Conservation (phyloP, 1,284 basidiomycete genomes). For the Leccinum griseonigrum region DNA sequence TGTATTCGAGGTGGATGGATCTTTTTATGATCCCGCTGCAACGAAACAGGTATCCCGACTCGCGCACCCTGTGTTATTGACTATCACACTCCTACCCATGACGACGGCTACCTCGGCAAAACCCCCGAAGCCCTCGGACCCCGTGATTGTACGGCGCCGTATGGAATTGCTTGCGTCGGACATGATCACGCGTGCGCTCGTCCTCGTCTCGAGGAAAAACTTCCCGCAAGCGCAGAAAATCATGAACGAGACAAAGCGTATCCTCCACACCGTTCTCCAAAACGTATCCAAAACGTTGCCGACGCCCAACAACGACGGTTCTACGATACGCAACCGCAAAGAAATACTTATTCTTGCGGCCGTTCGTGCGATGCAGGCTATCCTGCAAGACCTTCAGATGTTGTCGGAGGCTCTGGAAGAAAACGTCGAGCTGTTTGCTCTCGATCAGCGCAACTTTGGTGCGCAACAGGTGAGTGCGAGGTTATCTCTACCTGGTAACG, state of each 20-base stretch:
- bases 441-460: slow-evolving; percentile 88
- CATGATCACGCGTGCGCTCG: slow-evolving; percentile 91
- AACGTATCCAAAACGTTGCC: slow-evolving; percentile 72
- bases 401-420: slow-evolving; percentile 85
- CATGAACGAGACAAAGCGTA: slow-evolving; percentile 84
- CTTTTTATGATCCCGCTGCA: slow-evolving; percentile 86
- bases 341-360: slow-evolving; percentile 69
- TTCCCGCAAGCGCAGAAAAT: slow-evolving; percentile 84
- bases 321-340: slow-evolving; percentile 62
- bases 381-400: slow-evolving; percentile 81
- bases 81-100: slow-evolving; percentile 78
- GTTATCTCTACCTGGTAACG: background rate
- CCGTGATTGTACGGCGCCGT: slow-evolving; percentile 84
- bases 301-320: slow-evolving; percentile 45
- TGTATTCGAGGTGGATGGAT: slow-evolving; percentile 88
- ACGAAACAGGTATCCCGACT: slow-evolving; percentile 80
- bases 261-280: slow-evolving; percentile 80
- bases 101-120: slow-evolving; percentile 40
- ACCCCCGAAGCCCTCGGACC: slow-evolving; percentile 63
- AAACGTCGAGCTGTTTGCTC: slow-evolving; percentile 85
- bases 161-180: slow-evolving; percentile 93
- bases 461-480: slow-evolving; percentile 77
- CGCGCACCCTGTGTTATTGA: slow-evolving; percentile 85
- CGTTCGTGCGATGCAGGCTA: slow-evolving; percentile 77
- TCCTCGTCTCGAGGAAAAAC: slow-evolving; percentile 86